Conservation (phyloP, 495 filamentous ascomycete genomes). For the Emericellopsis terricola region DNA sequence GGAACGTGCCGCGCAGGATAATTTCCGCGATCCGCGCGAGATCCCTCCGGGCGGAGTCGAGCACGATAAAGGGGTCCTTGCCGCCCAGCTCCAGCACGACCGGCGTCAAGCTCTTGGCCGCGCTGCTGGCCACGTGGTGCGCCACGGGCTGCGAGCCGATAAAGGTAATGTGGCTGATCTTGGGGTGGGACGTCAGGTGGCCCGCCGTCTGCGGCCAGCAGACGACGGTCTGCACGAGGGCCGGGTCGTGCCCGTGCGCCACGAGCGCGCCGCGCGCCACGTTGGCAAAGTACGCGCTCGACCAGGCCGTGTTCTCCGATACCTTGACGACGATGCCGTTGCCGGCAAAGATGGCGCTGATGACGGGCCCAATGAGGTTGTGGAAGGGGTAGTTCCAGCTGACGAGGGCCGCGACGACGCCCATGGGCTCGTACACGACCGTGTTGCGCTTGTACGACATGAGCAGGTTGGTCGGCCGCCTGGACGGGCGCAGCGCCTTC, state of each 20-base stretch:
- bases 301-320: slow-evolving; percentile 90
- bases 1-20: slow-evolving; percentile 82
- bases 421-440: slow-evolving; percentile 81
- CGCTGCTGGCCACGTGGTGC: slow-evolving; percentile 69
- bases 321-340: slow-evolving; percentile 85
- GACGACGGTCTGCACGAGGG: slow-evolving; percentile 66
- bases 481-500: slow-evolving; percentile 51
- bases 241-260: slow-evolving; percentile 67
- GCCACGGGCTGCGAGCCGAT: slow-evolving; percentile 83
- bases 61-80: slow-evolving; percentile 86
- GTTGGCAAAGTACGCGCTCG: slow-evolving; percentile 56
- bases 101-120: slow-evolving; percentile 68
- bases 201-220: slow-evolving; percentile 75
- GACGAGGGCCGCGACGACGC: slow-evolving; percentile 79
- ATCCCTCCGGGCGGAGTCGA: slow-evolving; percentile 53
- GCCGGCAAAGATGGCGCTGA: slow-evolving; percentile 81
- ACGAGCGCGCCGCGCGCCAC: slow-evolving; percentile 61
- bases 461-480: slow-evolving; percentile 64
- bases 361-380: slow-evolving; percentile 81
- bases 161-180: slow-evolving; percentile 85
- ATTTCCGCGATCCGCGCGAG: slow-evolving; percentile 55
- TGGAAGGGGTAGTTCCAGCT: slow-evolving; percentile 98
- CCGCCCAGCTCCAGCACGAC: slow-evolving; percentile 82
- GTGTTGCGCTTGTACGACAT: slow-evolving; percentile 93
- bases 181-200: slow-evolving; percentile 71